Percentiles rank a stretch among this genome's conserved stretches.
Conservation (phyloP, 805 yeast species). For the Kuraishia borneana region DNA sequence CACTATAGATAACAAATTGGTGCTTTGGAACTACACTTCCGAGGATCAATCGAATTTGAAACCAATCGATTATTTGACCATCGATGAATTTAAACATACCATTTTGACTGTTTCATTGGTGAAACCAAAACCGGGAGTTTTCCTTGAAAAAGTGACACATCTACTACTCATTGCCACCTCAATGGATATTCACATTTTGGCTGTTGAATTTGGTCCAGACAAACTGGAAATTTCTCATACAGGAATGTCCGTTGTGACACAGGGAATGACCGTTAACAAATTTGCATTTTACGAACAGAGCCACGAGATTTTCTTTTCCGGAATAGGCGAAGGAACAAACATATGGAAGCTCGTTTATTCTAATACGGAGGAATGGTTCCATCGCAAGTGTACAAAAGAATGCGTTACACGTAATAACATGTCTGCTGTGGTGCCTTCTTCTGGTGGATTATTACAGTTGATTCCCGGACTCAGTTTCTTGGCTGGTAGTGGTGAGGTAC, state of each 20-base stretch:
- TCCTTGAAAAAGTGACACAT: conserved; percentile 66
- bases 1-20: conserved; percentile 66
- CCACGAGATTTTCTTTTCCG: conserved; percentile 76
- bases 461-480: conserved; percentile 18
- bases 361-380: conserved; percentile 78
- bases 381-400: conserved; percentile 69
- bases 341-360: conserved; percentile 85
- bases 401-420: conserved; percentile 67
- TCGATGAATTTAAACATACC: conserved; percentile 73
- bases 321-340: conserved; percentile 65
- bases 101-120: conserved; percentile 68
- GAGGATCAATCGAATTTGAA: conserved; percentile 16
- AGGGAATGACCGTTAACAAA: conserved; percentile 62
- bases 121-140: conserved; percentile 73
- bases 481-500: conserved; percentile 5
- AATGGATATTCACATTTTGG: conserved; percentile 64
- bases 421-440: conserved; percentile 36
- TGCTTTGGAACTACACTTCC: conserved; percentile 65
- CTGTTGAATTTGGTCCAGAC: conserved; percentile 41
- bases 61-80: conserved; percentile 49
- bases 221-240: conserved; percentile 70
- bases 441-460: conserved; percentile 10
- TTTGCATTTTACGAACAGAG: conserved; percentile 50
- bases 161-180: conserved; percentile 73
- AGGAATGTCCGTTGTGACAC: conserved; percentile 67